phyloP scores from a whole-genome alignment of 768 basidiomycete species.

The Rubroboletus satanas region DNA sequence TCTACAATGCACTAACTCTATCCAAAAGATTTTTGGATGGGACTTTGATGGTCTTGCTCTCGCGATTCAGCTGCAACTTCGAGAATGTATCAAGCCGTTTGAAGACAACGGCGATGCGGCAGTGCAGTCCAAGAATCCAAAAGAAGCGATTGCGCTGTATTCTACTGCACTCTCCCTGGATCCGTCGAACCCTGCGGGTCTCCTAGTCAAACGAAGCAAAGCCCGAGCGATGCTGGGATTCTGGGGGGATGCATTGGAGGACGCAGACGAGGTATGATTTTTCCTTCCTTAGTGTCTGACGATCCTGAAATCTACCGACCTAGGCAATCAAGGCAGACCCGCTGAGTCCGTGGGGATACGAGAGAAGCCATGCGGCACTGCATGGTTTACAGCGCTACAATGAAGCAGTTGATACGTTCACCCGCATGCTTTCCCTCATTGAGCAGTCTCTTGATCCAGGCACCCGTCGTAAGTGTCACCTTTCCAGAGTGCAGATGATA shows the following conservation, averaged over 20 bases:
- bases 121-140: neutral
- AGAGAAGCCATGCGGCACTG: neutral
- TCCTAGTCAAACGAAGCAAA: conserved; percentile 10
- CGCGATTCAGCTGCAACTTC: neutral
- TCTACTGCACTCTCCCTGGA: conserved; percentile 3
- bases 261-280: conserved; percentile 10
- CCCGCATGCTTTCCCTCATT: neutral
- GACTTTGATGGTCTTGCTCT: conserved; percentile 1
- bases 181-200: neutral
- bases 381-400: neutral
- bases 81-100: neutral
- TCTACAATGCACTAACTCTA: neutral
- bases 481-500: fast-evolving
- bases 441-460: neutral
- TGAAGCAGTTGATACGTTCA: neutral
- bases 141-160: conserved; percentile 2
- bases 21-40: conserved; percentile 11
- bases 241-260: conserved; percentile 10
- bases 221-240: neutral
- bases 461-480: neutral
- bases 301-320: fast-evolving
- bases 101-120: conserved; percentile 1
- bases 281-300: neutral
- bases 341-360: neutral
- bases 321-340: conserved; percentile 5